phyloP scores from a whole-genome alignment of 768 basidiomycete genomes.

The Coprinopsis strossmayeri region DNA sequence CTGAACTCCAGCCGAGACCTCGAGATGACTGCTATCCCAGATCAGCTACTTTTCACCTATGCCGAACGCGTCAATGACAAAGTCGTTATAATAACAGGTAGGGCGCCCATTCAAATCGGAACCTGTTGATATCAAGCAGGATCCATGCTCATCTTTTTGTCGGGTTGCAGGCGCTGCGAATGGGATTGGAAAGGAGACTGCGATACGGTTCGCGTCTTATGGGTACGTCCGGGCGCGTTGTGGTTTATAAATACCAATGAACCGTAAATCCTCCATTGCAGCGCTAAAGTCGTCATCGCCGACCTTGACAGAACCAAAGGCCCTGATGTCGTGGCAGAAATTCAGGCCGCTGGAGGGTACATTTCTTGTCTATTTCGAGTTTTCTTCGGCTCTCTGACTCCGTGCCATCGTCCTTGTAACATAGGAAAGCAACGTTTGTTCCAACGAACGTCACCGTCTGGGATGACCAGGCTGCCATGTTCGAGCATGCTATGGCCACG shows the following conservation, averaged over 20 bases:
- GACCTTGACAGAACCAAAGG: slow-evolving; percentile 39
- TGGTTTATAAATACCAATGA: neutral
- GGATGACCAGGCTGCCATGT: slow-evolving; percentile 47
- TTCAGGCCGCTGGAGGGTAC: slow-evolving; percentile 38
- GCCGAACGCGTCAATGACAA: slow-evolving; percentile 35
- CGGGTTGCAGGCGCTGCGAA: slow-evolving; percentile 36
- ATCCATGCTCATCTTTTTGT: neutral
- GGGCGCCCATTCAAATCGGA: slow-evolving; percentile 1
- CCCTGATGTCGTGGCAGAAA: slow-evolving; percentile 32
- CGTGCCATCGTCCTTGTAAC: neutral
- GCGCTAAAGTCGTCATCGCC: slow-evolving; percentile 49
- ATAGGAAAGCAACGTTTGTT: slow-evolving; percentile 35
- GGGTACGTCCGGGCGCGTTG: slow-evolving; percentile 28
- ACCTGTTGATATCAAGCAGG: neutral
- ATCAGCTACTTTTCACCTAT: slow-evolving; percentile 38
- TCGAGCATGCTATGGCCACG: slow-evolving; percentile 38
- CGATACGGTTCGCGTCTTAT: slow-evolving; percentile 42
- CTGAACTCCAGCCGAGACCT: neutral
- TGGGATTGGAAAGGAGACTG: slow-evolving; percentile 49
- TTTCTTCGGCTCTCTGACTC: no score
- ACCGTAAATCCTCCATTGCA: slow-evolving; percentile 14
- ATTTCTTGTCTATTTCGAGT: no score
- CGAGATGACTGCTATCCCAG: slow-evolving; percentile 37
- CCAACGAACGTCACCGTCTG: slow-evolving; percentile 47
- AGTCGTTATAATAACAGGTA: slow-evolving; percentile 50